phyloP scores from a whole-genome alignment of 2,329 filamentous ascomycete species.

The Sclerotinia nivalis region DNA sequence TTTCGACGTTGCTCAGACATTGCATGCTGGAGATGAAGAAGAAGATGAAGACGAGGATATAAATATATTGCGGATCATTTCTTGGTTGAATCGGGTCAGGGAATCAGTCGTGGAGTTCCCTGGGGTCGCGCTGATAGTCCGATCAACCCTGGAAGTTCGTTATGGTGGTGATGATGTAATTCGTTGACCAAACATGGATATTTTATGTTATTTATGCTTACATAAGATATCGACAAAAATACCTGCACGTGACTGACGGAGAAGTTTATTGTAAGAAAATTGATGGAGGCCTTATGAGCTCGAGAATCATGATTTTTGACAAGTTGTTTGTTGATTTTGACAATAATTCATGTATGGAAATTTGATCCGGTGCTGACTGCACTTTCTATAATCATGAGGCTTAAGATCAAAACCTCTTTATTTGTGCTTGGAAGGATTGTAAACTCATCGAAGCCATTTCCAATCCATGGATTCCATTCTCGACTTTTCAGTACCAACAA shows the following conservation, averaged over 20 bases:
- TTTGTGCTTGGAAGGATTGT: conserved; percentile 7
- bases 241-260: neutral
- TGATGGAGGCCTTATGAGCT: neutral
- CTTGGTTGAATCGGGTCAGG: neutral
- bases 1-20: conserved; percentile 36
- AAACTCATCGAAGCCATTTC: conserved; percentile 8
- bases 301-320: neutral
- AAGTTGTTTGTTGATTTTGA: neutral
- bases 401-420: conserved; percentile 11
- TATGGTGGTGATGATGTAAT: conserved; percentile 7
- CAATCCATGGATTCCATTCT: conserved; percentile 4
- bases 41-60: conserved; percentile 12
- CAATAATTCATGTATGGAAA: neutral
- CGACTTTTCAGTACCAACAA: conserved; percentile 26
- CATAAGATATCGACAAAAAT: neutral
- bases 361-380: neutral
- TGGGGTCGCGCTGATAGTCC: neutral
- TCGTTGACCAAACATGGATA: neutral
- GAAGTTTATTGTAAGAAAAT: conserved; percentile 1
- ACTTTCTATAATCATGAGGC: neutral
- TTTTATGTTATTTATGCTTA: neutral
- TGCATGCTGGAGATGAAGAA: conserved; percentile 29
- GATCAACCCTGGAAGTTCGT: neutral
- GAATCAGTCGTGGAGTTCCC: neutral
- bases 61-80: conserved; percentile 5